Evolutionary conservation across 164 flowering plant genomes (phyloP).

Genomic region (Vitis labrusca): DNA sequence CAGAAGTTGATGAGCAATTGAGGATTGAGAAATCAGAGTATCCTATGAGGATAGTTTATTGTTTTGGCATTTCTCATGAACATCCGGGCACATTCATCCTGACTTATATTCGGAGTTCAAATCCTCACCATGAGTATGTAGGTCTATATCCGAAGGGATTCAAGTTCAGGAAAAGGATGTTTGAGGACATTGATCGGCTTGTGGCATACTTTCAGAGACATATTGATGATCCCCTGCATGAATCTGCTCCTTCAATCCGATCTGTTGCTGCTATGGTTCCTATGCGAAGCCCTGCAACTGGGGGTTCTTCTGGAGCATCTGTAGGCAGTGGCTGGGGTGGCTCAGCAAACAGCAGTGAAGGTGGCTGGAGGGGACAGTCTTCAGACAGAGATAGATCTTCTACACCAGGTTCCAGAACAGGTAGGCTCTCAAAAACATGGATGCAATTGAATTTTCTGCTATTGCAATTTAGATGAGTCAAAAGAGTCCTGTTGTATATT

Average conservation of each 20-base stretch:
- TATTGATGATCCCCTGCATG: constrained; percentile 74
- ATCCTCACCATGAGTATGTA: constrained; percentile 92
- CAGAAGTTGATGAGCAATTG: constrained; percentile 87
- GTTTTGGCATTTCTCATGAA: constrained; percentile 92
- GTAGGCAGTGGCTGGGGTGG: constrained; percentile 65
- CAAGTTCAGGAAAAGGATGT: constrained; percentile 72
- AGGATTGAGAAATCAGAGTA: constrained; percentile 72
- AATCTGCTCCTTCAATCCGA: constrained; percentile 62
- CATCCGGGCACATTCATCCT: constrained; percentile 93
- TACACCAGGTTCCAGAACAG: constrained; percentile 65
- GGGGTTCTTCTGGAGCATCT: constrained; percentile 53
- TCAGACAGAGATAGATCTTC: constrained; percentile 65
- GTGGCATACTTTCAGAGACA: constrained; percentile 90
- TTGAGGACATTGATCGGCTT: constrained; percentile 88
- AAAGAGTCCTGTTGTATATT: too few species aligned
- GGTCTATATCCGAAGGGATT: constrained; percentile 93
- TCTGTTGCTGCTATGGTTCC: constrained; percentile 98
- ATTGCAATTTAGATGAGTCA: too few species aligned
- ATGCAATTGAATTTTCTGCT: not conserved
- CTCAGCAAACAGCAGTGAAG: constrained; percentile 40
- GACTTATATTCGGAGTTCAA: constrained; percentile 78
- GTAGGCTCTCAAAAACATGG: constrained; percentile 25
- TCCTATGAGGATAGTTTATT: constrained; percentile 84
- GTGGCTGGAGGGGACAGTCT: constrained; percentile 63
- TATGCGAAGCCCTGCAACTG: constrained; percentile 81